These are phyloP conservation scores for Aspergillus mulundensis DNA, from an alignment of 495 filamentous ascomycete species.

Conservation along the genomic window DNA sequence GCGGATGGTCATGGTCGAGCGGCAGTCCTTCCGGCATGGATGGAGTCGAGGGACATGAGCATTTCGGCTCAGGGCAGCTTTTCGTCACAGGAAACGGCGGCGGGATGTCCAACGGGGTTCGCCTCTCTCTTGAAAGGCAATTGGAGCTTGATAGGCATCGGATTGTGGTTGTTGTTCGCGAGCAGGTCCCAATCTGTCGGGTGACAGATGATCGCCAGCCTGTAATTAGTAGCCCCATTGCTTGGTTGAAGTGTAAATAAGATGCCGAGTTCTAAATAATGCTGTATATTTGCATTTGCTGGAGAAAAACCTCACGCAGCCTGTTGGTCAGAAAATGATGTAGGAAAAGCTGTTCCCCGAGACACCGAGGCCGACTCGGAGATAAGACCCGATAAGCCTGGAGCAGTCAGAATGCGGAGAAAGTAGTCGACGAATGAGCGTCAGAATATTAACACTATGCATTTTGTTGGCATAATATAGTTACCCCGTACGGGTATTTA, in stretches of 20 bases:
- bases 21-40: slow-evolving; percentile 61
- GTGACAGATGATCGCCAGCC: slow-evolving; percentile 9
- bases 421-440: neutral
- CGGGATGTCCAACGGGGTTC: slow-evolving; percentile 36
- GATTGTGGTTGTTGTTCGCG: slow-evolving; percentile 1
- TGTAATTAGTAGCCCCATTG: slow-evolving; percentile 10
- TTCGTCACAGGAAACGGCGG: slow-evolving; percentile 47
- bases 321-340: neutral
- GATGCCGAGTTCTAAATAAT: neutral
- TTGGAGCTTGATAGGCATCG: slow-evolving; percentile 28
- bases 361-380: slow-evolving; percentile 15
- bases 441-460: neutral
- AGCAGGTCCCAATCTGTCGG: slow-evolving; percentile 4
- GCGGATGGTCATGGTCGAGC: slow-evolving; percentile 65
- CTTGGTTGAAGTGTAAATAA: neutral
- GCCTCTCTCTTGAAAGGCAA: slow-evolving; percentile 17
- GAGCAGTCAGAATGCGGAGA: neutral
- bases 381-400: slow-evolving; percentile 11
- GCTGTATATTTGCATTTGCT: neutral
- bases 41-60: slow-evolving; percentile 63
- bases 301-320: neutral
- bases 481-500: neutral
- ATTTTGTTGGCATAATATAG: neutral
- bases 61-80: slow-evolving; percentile 67
- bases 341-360: slow-evolving; percentile 1